Evolutionary conservation across 306 rosid genomes (phyloP), one percentile per base, ranked within the genome.

Genomic region (Carpinus fangiana): DNA sequence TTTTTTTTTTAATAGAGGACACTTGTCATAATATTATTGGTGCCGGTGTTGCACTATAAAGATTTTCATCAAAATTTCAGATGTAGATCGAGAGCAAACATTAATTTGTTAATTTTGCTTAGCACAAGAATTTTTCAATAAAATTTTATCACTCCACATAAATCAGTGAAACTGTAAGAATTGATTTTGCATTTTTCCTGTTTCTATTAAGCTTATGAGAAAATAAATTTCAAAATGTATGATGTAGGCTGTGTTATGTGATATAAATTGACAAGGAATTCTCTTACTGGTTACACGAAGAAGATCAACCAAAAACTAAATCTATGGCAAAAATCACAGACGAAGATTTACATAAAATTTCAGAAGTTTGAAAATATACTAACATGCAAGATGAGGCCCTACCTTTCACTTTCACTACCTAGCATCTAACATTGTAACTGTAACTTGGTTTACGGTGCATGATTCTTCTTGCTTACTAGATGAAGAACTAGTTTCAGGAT

Each of bases 371-470:
- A 16, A 68, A 79, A 72, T 86, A 75, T 76, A 81, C 79, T 73
- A 73, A 14, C 45, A 76, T 66, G 53, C 73, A 11, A 55, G 53
- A 81, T 62, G 55, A 76, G 69, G 59, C 23, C n/a, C 62, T 64
- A 70, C 47, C 55, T 41, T 31, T 31, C 34, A 31, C 34, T 31
- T 73, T 68, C 72, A 52, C 87, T 89, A 89, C 87, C 98, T 90
- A 45, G 89, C 90, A 77, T 88, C 79, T 65, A 89, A 83, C 75
- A 84, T 74, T 80, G 96, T 91, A 82, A 91, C 80, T 5, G 98
- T 91, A 31, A 91, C 93, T 69, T 87, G 94, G 86, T 93, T 91
- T 80, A 88, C 89, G 46, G 90, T 88, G 86, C 64, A 84, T 26
- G 91, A 67, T 75, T 88, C 89, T 20, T 89, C 94, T 61, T 81